phyloP scores from a whole-genome alignment of 441 rosid species.

The Jatropha multifida region DNA sequence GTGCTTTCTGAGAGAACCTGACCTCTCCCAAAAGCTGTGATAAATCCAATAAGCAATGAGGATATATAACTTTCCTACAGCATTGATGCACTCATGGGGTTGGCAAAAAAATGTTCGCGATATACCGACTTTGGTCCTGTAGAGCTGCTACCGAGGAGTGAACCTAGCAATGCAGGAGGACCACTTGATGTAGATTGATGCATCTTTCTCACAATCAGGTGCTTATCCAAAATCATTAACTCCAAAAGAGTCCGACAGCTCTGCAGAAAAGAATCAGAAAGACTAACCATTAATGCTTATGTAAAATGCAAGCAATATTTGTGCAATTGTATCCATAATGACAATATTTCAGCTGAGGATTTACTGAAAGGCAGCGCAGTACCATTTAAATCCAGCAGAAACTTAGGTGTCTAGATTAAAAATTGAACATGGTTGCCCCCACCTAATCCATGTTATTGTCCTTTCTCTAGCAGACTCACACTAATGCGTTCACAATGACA shows the following conservation, averaged over 20 bases:
- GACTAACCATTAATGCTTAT: not conserved
- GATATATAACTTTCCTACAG: slow-evolving; percentile 24
- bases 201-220: slow-evolving; percentile 65
- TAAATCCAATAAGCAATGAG: not conserved
- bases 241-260: slow-evolving; percentile 75
- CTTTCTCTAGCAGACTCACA: not conserved
- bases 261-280: slow-evolving; percentile 35
- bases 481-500: not conserved
- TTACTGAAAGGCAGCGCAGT: not conserved
- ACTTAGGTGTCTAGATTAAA: not conserved
- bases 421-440: not conserved
- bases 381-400: too few relatives aligned
- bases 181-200: slow-evolving; percentile 45
- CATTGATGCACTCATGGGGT: slow-evolving; percentile 45
- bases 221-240: slow-evolving; percentile 72
- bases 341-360: not conserved
- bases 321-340: not conserved
- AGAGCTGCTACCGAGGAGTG: slow-evolving; percentile 45
- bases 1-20: too few relatives aligned
- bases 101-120: slow-evolving; percentile 74
- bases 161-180: slow-evolving; percentile 53
- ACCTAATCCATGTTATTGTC: not conserved
- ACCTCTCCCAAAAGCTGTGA: not conserved
- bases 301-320: not conserved
- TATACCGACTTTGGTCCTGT: slow-evolving; percentile 47